phyloP scores from a whole-genome alignment of 176 grass and related monocot genomes.

The Oryza punctata region DNA sequence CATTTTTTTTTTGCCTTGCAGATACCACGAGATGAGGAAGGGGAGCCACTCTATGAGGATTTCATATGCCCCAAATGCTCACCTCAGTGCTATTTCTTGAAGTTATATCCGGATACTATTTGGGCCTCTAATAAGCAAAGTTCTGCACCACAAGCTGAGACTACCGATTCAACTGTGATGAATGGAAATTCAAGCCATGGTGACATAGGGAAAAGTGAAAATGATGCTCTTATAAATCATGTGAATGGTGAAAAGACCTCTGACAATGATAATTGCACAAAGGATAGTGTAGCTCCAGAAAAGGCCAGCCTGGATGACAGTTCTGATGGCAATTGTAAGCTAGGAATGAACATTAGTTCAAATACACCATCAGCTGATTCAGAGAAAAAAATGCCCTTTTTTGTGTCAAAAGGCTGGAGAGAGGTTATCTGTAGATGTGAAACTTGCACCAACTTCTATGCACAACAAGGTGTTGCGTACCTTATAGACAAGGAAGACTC shows the following conservation, averaged over 20 bases:
- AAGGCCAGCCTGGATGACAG: constrained; percentile 41
- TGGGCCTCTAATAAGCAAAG: constrained; percentile 56
- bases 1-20: constrained; percentile 33
- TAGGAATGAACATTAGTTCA: constrained; percentile 67
- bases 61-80: constrained; percentile 92
- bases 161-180: constrained; percentile 36
- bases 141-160: constrained; percentile 37
- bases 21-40: constrained; percentile 94
- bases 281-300: constrained; percentile 30
- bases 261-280: constrained; percentile 12
- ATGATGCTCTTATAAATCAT: constrained; percentile 34
- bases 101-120: constrained; percentile 69
- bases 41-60: constrained; percentile 82
- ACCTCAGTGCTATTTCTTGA: constrained; percentile 72
- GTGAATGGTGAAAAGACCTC: constrained; percentile 26
- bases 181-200: constrained; percentile 38
- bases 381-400: constrained; percentile 68
- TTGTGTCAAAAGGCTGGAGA: constrained; percentile 89
- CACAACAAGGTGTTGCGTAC: constrained; percentile 55
- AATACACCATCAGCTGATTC: constrained; percentile 36
- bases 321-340: constrained; percentile 55
- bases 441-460: constrained; percentile 64
- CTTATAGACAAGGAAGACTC: constrained; percentile 79
- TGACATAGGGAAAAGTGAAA: constrained; percentile 39
- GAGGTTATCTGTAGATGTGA: constrained; percentile 74